A percentile compares a stretch with the other conserved stretches of the same genome.
Conservation (phyloP, 306 rosid genomes). For the Begonia loranthoides region DNA sequence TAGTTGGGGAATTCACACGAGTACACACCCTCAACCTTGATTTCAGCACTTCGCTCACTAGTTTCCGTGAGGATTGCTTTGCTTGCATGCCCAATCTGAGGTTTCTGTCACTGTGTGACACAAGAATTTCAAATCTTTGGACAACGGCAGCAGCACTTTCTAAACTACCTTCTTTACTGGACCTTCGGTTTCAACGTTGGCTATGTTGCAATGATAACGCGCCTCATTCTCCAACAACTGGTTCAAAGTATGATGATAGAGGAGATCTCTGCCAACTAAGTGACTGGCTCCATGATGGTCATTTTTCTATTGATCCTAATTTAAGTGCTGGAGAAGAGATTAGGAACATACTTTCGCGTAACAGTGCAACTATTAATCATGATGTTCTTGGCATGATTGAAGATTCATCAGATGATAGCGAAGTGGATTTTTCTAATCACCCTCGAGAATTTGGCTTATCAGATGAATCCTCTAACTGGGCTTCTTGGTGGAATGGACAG, state of each 20-base stretch:
- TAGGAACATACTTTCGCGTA: constrained; percentile 29
- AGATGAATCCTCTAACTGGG: constrained; percentile 23
- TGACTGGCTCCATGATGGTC: constrained; percentile 16
- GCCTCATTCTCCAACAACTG: constrained; percentile 19
- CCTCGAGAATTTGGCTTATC: constrained; percentile 23
- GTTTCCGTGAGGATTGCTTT: constrained; percentile 65
- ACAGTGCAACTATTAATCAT: constrained; percentile 25
- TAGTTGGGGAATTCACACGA: constrained; percentile 54
- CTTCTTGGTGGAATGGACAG: constrained; percentile 24
- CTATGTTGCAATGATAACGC: constrained; percentile 39
- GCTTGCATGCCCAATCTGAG: constrained; percentile 69
- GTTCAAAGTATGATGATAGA: constrained; percentile 26
- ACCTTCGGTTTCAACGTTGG: constrained; percentile 71
- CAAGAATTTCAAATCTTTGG: constrained; percentile 78
- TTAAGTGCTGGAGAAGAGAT: constrained; percentile 28
- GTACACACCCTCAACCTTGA: constrained; percentile 68
- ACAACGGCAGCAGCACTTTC: constrained; percentile 65
- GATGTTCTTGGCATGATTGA: constrained; percentile 30
- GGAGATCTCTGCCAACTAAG: constrained; percentile 24
- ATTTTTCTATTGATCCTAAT: constrained; percentile 15
- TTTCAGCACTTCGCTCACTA: constrained; percentile 46
- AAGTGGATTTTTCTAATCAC: constrained; percentile 27
- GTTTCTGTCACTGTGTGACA: constrained; percentile 70
- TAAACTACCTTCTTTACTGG: constrained; percentile 63
- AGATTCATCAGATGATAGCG: constrained; percentile 59